Conservation (phyloP, 2,329 filamentous ascomycete species). For the Colletotrichum coccodes region DNA sequence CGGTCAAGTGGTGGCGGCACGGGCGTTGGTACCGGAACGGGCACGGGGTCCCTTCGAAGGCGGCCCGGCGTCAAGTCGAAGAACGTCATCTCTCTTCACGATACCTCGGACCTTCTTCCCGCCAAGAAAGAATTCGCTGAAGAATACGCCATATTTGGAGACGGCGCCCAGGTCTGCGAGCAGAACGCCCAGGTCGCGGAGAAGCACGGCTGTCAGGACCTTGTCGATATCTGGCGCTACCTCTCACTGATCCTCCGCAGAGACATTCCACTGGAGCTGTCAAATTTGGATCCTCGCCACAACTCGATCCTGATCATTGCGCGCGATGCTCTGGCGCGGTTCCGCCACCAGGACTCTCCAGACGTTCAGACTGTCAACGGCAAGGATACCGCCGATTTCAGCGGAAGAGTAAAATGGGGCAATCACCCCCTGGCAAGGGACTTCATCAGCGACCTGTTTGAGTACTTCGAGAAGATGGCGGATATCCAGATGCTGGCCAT, state of each 20-base stretch:
- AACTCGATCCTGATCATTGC: slow-evolving; percentile 77
- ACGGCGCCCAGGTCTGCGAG: slow-evolving; percentile 81
- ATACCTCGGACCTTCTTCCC: slow-evolving; percentile 77
- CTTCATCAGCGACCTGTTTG: slow-evolving; percentile 71
- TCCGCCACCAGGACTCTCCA: slow-evolving; percentile 32
- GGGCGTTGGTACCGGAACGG: slow-evolving; percentile 62
- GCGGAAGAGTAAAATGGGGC: slow-evolving; percentile 75
- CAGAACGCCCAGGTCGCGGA: slow-evolving; percentile 85
- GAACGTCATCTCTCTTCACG: slow-evolving; percentile 79
- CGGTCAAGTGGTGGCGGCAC: slow-evolving; percentile 71
- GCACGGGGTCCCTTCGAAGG: slow-evolving; percentile 54
- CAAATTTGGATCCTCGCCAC: slow-evolving; percentile 62
- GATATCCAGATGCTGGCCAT: slow-evolving; percentile 79
- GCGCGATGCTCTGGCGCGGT: slow-evolving; percentile 64
- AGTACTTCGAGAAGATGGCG: slow-evolving; percentile 69
- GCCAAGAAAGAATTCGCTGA: slow-evolving; percentile 81
- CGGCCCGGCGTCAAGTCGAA: slow-evolving; percentile 62
- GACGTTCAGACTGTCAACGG: slow-evolving; percentile 25
- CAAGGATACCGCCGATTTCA: slow-evolving; percentile 46
- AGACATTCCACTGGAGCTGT: slow-evolving; percentile 76
- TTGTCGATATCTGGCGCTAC: slow-evolving; percentile 87
- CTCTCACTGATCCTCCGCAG: slow-evolving; percentile 81
- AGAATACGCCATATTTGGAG: slow-evolving; percentile 86
- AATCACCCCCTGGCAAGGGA: slow-evolving; percentile 70
- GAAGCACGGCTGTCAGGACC: slow-evolving; percentile 74